Evolutionary conservation across 2,329 filamentous ascomycete species (phyloP), one percentile per base, ranked within the genome.

Genomic region (Colletotrichum musicola): DNA sequence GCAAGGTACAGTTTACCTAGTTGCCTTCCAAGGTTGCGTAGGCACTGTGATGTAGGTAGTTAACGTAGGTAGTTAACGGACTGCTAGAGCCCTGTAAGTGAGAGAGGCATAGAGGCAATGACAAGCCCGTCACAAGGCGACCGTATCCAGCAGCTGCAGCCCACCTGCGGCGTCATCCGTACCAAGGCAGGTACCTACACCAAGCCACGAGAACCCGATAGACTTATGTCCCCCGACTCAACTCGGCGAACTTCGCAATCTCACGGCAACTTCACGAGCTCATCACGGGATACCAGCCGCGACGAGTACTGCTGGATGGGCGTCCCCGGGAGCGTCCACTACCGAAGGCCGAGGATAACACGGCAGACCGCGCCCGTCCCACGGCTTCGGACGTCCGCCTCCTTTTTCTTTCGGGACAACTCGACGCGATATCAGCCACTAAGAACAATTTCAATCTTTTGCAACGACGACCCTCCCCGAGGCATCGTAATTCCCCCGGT

Each of bases 271-370:
- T 12, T 55, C 64, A 64, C 64, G 62, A 68, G 62, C 47, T 50
- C 47, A 65, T 51, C 62, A 65, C 62, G 55, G 55, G 30, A 60
- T n/a, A n/a, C 20, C n/a, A 55, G 50, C 30, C 30, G 30, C 30
- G 30, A 35, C 6, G 22, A 64, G n/a, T n/a, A 40, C 49, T 55
- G n/a, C 49, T 55, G n/a, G 44, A 54, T 54, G 54, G 47, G 42
- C 64, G 47, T 59, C 20, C 54, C 55, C 46, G 61, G 55, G 30
- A 47, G 30, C 20, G 20, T 22, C 18, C 40, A 68, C 62, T 65
- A 12, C 65, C 62, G 65, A 68, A 68, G 30, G 62, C 68, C 60
- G 63, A 71, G 63, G 63, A 71, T 70, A 65, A 57, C 54, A 64
- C 70, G 68, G 68, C 58, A 62, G 63, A 62, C 62, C 63, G 53